Conservation (phyloP, 2,329 filamentous ascomycete genomes). For the Apiospora saccharicola region DNA sequence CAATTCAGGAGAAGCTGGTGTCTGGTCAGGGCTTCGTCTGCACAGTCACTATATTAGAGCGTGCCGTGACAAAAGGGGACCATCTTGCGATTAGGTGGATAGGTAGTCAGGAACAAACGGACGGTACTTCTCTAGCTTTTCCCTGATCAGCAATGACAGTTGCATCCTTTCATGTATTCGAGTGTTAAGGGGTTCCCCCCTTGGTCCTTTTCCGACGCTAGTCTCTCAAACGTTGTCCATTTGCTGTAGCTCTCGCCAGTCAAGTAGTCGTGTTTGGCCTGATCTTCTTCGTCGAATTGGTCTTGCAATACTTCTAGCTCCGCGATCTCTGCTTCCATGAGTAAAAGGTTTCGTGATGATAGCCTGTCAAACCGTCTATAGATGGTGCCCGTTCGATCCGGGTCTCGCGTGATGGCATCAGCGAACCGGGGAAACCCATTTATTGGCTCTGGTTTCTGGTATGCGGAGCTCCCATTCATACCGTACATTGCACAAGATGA, state of each 20-base stretch:
- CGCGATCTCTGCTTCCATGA: slow-evolving; percentile 32
- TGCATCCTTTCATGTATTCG: too few species aligned
- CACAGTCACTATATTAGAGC: background rate
- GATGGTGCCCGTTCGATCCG: slow-evolving; percentile 32
- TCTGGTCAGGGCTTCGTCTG: background rate
- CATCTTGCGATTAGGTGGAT: background rate
- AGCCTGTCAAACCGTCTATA: slow-evolving; percentile 34
- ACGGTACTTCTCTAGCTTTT: background rate
- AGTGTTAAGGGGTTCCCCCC: too few species aligned
- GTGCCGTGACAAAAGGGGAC: background rate
- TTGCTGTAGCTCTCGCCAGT: background rate
- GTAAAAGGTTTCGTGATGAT: slow-evolving; percentile 33
- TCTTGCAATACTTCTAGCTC: slow-evolving; percentile 31
- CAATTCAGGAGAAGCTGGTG: slow-evolving; percentile 16
- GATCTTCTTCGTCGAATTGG: slow-evolving; percentile 29
- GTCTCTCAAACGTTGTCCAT: background rate
- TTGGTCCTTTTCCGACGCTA: too few species aligned
- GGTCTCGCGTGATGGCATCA: background rate
- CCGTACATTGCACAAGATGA: too few species aligned
- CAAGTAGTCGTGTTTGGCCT: background rate
- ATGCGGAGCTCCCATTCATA: background rate
- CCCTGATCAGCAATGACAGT: background rate
- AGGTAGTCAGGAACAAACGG: background rate
- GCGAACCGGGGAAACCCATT: background rate
- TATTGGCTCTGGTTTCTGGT: background rate